A percentile compares a stretch with the other conserved stretches of the same genome.
Evolutionary conservation across 2,329 filamentous ascomycete species (phyloP).

Genomic region (Stenocarpella maydis): DNA sequence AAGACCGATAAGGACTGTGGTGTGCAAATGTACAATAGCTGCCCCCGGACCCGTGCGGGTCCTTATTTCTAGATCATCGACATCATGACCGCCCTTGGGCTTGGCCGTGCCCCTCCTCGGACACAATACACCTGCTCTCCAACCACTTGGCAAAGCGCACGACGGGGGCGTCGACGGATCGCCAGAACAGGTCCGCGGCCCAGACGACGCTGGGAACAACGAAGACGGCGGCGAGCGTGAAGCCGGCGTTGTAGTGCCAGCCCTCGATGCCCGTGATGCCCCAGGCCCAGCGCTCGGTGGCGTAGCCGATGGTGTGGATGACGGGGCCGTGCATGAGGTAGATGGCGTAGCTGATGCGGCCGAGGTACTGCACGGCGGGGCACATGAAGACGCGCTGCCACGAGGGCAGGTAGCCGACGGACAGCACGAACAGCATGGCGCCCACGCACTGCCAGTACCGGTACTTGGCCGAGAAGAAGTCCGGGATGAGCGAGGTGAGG

Average conservation of each 20-base stretch:
- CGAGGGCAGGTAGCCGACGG: constrained; percentile 54
- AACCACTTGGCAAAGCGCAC: constrained; percentile 66
- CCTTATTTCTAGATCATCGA: not conserved
- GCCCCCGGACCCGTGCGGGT: not conserved
- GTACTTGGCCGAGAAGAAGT: constrained; percentile 58
- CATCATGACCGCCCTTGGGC: constrained; percentile 16
- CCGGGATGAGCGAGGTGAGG: constrained; percentile 57
- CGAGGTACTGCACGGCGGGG: constrained; percentile 62
- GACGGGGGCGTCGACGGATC: constrained; percentile 62
- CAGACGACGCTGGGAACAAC: constrained; percentile 61
- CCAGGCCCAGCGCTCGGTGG: constrained; percentile 58
- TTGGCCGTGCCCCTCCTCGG: constrained; percentile 19
- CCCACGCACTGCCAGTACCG: constrained; percentile 66
- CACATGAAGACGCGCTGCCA: constrained; percentile 62
- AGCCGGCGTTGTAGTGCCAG: constrained; percentile 54
- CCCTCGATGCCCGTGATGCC: constrained; percentile 56
- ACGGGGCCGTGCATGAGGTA: constrained; percentile 69
- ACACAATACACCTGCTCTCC: constrained; percentile 52
- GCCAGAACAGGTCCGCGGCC: constrained; percentile 64
- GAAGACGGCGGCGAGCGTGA: constrained; percentile 55
- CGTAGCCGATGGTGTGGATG: constrained; percentile 61
- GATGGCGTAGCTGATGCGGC: constrained; percentile 66
- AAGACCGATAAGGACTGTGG: constrained; percentile 9
- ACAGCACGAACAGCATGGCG: constrained; percentile 59
- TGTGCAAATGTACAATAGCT: constrained; percentile 5